Percentiles rank a stretch among this genome's conserved stretches.
phyloP scores from a whole-genome alignment of 176 grass and related monocot species.

The Zea mays region Zm-B73-REFERENCE-NAM-5.0 NC_050098.1:95301001-95301500 shows the following conservation, averaged over 20 bases:
- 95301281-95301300: conserved; percentile 10
- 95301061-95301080: neutral
- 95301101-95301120: conserved; percentile 1
- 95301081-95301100: neutral
- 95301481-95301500: neutral
- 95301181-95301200: conserved; percentile 11
- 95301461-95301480: neutral
- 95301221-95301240: neutral
- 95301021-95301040: neutral
- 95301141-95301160: neutral
- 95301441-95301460: neutral
- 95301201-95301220: neutral
- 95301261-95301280: neutral
- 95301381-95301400: neutral
- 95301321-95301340: neutral
- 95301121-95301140: neutral
- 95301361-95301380: neutral
- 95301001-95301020: neutral
- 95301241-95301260: neutral
- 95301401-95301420: neutral
- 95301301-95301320: neutral
- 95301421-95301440: neutral
- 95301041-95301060: neutral
- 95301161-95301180: neutral
- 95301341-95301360: neutral